A percentile compares a stretch with the other conserved stretches of the same genome.
These are phyloP conservation scores for Lasiodiplodia hormozganensis DNA, from an alignment of 2,329 filamentous ascomycete species.

Conservation along the genomic window DNA sequence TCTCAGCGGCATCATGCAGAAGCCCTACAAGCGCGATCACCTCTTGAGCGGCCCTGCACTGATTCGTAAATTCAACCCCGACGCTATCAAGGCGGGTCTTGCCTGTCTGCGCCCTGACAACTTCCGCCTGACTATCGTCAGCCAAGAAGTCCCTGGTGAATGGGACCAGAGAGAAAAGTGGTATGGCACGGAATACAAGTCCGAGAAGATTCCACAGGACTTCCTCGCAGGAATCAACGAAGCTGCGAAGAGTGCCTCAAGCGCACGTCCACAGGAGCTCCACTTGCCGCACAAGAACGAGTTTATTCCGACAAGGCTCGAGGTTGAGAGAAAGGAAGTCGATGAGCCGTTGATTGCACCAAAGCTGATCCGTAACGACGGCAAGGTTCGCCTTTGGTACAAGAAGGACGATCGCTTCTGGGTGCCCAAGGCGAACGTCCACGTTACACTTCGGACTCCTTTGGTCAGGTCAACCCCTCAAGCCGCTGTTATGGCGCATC, in stretches of 20 bases:
- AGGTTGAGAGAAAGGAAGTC: conserved; percentile 95
- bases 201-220: conserved; percentile 78
- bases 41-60: conserved; percentile 81
- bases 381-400: conserved; percentile 84
- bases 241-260: conserved; percentile 65
- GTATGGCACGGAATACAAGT: conserved; percentile 95
- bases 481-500: conserved; percentile 75
- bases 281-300: conserved; percentile 93
- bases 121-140: conserved; percentile 82
- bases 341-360: conserved; percentile 75
- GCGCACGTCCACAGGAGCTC: conserved; percentile 71
- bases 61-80: conserved; percentile 79
- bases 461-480: conserved; percentile 80
- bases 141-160: conserved; percentile 80
- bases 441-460: conserved; percentile 80
- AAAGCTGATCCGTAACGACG: conserved; percentile 84
- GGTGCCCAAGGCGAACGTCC: conserved; percentile 92
- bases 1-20: conserved; percentile 89
- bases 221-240: conserved; percentile 74
- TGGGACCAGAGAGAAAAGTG: conserved; percentile 93
- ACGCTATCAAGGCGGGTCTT: conserved; percentile 77
- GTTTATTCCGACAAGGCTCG: conserved; percentile 91
- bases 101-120: conserved; percentile 83
- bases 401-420: conserved; percentile 99
- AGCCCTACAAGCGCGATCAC: conserved; percentile 83